Evolutionary conservation across 306 rosid species (phyloP), one percentile per base, ranked within the genome.

Genomic region (Psophocarpus tetragonolobus): DNA sequence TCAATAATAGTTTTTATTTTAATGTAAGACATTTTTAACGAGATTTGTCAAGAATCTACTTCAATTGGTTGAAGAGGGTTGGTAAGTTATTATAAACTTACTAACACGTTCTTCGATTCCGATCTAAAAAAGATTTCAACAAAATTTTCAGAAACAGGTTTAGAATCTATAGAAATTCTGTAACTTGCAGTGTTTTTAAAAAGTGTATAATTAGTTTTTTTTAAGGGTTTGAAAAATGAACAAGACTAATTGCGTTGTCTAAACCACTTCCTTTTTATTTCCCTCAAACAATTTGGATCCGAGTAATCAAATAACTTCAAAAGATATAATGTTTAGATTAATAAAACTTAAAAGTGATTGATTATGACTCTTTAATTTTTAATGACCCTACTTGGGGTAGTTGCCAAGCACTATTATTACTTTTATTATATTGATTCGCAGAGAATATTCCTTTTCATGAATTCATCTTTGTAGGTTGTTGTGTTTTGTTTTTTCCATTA

Each of bases 321-420:
- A 18, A 64, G 41, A 20, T 30, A 75, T 10, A 14, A 14, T 75
- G 51, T 14, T 26, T 36, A 35, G 5, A 75, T 24, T 48, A 51
- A 33, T 18, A 33, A 33, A 42, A n/a, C 35, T 56, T 2, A 58
- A 4, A 65, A 61, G 17, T 42, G 61, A 66, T 50, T 63, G 80
- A 54, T 68, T 64, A 64, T 35, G 84, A 73, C 53, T 39, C 53
- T 39, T 57, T 6, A 33, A 61, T 63, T 51, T 73, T 13, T 65
- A 80, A 65, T 20, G 27, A 4, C 18, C 58, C 68, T 23, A 5
- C 33, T 54, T 77, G 44, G 58, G 45, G 10, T 39, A 54, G 23
- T 9, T 17, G 75, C 35, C n/a, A 9, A 23, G 44, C 68, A 66
- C 68, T 42, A 23, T 67, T 36, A 15, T 50, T 64, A 64, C 26